Evolutionary conservation across 306 rosid genomes (phyloP).

Genomic region (Cajanus cajan): DNA sequence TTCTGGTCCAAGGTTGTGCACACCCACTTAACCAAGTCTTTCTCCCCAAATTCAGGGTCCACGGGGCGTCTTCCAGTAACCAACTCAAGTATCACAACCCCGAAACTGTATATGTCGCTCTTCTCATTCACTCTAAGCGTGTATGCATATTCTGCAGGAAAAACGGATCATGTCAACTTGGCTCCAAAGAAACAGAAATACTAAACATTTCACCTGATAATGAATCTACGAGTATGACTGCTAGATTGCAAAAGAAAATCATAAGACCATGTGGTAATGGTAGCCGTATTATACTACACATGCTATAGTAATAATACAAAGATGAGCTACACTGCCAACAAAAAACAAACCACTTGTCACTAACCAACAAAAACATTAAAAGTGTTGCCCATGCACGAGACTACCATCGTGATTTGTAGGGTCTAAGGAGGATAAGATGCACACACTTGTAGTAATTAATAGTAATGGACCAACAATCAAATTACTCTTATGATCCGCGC

Average conservation of each 20-base stretch:
- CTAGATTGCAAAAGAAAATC: not conserved
- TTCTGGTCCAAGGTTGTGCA: conserved; percentile 84
- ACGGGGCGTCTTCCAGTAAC: conserved; percentile 76
- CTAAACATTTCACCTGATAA: not conserved
- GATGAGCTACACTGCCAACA: not conserved
- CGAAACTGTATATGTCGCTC: conserved; percentile 95
- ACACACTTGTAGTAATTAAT: not conserved
- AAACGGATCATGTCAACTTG: conserved; percentile 13
- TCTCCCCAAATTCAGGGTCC: conserved; percentile 91
- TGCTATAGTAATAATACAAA: not conserved
- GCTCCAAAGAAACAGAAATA: not conserved
- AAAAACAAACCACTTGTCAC: not conserved
- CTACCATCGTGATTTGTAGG: not conserved
- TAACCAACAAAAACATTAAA: conserved; percentile 14
- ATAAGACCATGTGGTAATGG: not conserved
- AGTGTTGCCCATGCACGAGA: conserved; percentile 13
- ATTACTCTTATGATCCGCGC: conserved; percentile 11
- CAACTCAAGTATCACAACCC: conserved; percentile 85
- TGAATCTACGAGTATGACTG: not conserved
- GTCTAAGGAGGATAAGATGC: not conserved
- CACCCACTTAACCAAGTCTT: conserved; percentile 94
- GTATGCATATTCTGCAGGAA: conserved; percentile 82
- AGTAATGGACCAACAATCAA: conserved; percentile 1
- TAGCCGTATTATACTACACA: no score
- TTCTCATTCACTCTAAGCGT: conserved; percentile 93